Percentiles rank a stretch among this genome's conserved stretches.
Conservation (phyloP, 164 flowering plant species). For the Akebia trifoliata region DNA sequence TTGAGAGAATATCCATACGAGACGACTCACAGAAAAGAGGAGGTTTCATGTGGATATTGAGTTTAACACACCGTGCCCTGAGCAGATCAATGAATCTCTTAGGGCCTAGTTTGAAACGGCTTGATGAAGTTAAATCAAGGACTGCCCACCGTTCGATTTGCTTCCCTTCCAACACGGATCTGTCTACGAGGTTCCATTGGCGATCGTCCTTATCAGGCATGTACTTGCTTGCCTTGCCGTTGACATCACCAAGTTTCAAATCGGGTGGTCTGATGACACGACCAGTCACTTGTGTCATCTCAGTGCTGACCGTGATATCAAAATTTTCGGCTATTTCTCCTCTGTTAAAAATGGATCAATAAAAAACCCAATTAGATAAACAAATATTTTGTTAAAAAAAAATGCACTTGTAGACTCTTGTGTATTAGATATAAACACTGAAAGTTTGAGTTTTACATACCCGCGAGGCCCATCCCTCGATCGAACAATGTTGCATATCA, state of each 20-base stretch:
- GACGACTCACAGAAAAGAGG: conserved; percentile 21
- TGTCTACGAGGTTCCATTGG: conserved; percentile 61
- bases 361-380: neutral
- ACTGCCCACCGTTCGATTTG: conserved; percentile 52
- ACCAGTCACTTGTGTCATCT: conserved; percentile 54
- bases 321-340: conserved; percentile 34
- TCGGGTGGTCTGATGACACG: conserved; percentile 56
- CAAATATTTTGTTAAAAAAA: no score
- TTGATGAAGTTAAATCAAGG: conserved; percentile 35
- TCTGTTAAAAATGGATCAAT: conserved; percentile 19
- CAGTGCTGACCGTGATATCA: conserved; percentile 31
- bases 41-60: conserved; percentile 38
- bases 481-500: conserved; percentile 38
- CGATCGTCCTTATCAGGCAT: conserved; percentile 38
- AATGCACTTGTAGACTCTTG: no score
- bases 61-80: conserved; percentile 20
- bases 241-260: conserved; percentile 36
- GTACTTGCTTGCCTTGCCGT: conserved; percentile 13
- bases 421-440: neutral
- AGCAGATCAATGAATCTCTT: conserved; percentile 30
- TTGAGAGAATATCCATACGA: conserved; percentile 30
- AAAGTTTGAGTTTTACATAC: conserved; percentile 30
- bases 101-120: conserved; percentile 7
- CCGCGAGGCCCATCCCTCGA: conserved; percentile 54
- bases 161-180: conserved; percentile 44